Conservation (phyloP, 1,139 yeast genomes). For the Candida dubliniensis region DNA sequence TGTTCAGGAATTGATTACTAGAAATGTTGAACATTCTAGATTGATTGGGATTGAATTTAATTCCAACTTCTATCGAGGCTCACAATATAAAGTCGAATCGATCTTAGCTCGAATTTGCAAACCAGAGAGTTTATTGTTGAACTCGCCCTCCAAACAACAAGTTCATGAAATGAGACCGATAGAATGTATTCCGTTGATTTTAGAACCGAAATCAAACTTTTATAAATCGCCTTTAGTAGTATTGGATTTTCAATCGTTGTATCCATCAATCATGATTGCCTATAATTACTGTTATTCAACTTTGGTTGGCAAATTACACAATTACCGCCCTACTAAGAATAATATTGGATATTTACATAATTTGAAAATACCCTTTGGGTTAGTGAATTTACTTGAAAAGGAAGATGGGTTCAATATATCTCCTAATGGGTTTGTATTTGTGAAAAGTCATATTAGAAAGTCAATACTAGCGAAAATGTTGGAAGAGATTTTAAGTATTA, state of each 20-base stretch:
- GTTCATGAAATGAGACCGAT: conserved; percentile 85
- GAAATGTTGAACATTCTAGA: conserved; percentile 82
- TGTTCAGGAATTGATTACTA: conserved; percentile 64
- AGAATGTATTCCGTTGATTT: conserved; percentile 83
- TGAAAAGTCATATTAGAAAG: conserved; percentile 61
- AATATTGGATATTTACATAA: conserved; percentile 40
- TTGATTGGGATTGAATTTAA: conserved; percentile 86
- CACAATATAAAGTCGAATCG: conserved; percentile 92
- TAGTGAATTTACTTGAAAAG: conserved; percentile 52
- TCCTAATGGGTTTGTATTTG: conserved; percentile 86
- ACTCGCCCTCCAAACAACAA: conserved; percentile 79
- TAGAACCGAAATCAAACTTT: conserved; percentile 87
- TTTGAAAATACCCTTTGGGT: conserved; percentile 54
- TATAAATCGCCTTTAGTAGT: conserved; percentile 90
- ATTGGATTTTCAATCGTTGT: conserved; percentile 87
- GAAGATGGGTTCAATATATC: conserved; percentile 59
- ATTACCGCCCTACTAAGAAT: conserved; percentile 43
- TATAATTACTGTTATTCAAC: conserved; percentile 92
- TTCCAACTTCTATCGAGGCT: conserved; percentile 86
- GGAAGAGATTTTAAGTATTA: conserved; percentile 73
- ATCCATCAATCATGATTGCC: conserved; percentile 91
- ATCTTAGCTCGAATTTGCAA: conserved; percentile 72
- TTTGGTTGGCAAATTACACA: conserved; percentile 66
- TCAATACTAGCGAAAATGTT: conserved; percentile 83
- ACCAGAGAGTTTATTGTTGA: conserved; percentile 65